A percentile compares a stretch with the other conserved stretches of the same genome.
phyloP scores from a whole-genome alignment of 139 green algal genomes.

The Tetradesmus obliquus region DNA sequence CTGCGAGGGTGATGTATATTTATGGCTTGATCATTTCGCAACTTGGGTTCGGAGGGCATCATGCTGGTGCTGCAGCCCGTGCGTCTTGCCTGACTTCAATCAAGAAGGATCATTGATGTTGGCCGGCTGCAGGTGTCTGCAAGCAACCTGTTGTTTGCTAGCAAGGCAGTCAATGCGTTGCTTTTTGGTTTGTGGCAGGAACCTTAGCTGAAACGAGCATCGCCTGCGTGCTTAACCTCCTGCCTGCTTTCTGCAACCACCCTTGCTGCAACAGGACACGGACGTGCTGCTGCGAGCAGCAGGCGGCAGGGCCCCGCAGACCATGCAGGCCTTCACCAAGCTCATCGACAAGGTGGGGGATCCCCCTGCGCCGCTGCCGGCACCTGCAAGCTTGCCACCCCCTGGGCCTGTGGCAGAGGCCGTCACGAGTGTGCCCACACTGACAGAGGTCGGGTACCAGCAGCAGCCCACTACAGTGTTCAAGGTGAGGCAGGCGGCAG shows the following conservation, averaged over 20 bases:
- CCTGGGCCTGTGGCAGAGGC: slow-evolving; percentile 47
- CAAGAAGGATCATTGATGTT: too few relatives aligned
- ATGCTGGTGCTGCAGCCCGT: too few relatives aligned
- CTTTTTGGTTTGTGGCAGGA: too few relatives aligned
- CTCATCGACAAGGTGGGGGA: slow-evolving; percentile 74
- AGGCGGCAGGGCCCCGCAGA: slow-evolving; percentile 70
- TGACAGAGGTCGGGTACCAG: slow-evolving; percentile 76
- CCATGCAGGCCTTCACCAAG: slow-evolving; percentile 82
- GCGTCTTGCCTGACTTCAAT: too few relatives aligned
- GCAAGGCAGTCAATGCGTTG: too few relatives aligned
- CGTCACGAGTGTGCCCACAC: slow-evolving; percentile 61
- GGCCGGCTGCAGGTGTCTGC: too few relatives aligned
- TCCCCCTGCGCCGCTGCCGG: slow-evolving; percentile 50
- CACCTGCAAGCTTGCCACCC: slow-evolving; percentile 21
- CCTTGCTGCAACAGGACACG: slow-evolving; percentile 61
- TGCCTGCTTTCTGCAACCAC: too few relatives aligned
- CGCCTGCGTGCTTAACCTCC: too few relatives aligned
- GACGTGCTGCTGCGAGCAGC: slow-evolving; percentile 57
- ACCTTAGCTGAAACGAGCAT: too few relatives aligned
- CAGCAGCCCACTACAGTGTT: slow-evolving; percentile 63
- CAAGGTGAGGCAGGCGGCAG: slow-evolving; percentile 57
- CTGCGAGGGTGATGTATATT: background rate
- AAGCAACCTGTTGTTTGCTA: too few relatives aligned
- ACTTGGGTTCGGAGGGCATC: too few relatives aligned
- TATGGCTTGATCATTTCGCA: background rate